Evolutionary conservation across 2,329 filamentous ascomycete species (phyloP).

Genomic region (Pleoardoris graminearum): DNA sequence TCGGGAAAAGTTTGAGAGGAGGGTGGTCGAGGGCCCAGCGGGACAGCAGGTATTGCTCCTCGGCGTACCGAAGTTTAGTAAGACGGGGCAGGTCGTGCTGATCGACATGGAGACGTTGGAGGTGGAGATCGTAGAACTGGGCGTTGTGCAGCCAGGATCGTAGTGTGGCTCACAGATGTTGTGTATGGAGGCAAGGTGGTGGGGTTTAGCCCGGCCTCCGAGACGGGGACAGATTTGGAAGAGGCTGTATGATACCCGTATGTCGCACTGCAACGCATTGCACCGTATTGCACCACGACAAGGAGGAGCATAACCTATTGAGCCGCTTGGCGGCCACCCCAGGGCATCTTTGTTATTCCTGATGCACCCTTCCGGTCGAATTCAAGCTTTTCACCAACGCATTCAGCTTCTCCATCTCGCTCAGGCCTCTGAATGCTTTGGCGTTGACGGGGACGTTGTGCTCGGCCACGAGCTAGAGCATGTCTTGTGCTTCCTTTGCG

Average conservation of each 20-base stretch:
- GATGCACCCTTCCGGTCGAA: conserved; percentile 60
- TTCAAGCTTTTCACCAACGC: conserved; percentile 56
- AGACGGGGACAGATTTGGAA: background rate
- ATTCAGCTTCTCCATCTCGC: conserved; percentile 56
- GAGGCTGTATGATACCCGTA: conserved; percentile 10
- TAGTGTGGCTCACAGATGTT: background rate
- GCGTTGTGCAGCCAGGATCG: conserved; percentile 18
- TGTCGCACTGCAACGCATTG: background rate
- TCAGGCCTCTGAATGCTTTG: conserved; percentile 57
- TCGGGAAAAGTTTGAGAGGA: conserved; percentile 77
- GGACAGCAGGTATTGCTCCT: conserved; percentile 76
- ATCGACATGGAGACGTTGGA: conserved; percentile 86
- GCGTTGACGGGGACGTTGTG: conserved; percentile 55
- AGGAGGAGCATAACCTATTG: too few species aligned
- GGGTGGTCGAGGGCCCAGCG: conserved; percentile 64
- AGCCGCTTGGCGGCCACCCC: too few species aligned
- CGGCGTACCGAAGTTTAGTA: conserved; percentile 79
- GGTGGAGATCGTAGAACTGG: conserved; percentile 63
- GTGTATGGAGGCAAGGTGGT: background rate
- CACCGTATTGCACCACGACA: background rate
- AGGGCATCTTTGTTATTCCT: too few species aligned
- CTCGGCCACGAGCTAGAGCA: conserved; percentile 54
- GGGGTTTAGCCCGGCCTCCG: background rate
- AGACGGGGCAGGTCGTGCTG: conserved; percentile 78
- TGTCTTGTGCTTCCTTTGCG: conserved; percentile 50